Percentiles rank a stretch among this genome's conserved stretches.
phyloP scores from a whole-genome alignment of 495 filamentous ascomycete genomes.

The Penicillium cataractarum region DNA sequence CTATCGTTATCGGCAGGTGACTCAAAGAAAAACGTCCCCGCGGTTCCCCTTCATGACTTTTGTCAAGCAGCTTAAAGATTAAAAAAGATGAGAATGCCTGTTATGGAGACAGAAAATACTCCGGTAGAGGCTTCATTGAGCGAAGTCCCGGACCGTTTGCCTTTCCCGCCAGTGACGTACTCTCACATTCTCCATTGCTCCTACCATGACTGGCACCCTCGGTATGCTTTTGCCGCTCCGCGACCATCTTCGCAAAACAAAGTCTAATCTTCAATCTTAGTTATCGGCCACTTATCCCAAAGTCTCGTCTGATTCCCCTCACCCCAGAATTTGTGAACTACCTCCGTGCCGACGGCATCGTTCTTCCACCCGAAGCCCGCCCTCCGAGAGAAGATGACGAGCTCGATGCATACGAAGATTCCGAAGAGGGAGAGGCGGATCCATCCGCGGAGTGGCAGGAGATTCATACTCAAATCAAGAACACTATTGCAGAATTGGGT shows the following conservation, averaged over 20 bases:
- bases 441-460: constrained; percentile 66
- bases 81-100: constrained; percentile 33
- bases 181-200: constrained; percentile 93
- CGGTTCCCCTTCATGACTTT: constrained; percentile 17
- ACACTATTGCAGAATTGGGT: constrained; percentile 75
- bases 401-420: constrained; percentile 43
- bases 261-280: constrained; percentile 30
- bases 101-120: constrained; percentile 32
- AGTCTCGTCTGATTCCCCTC: constrained; percentile 81
- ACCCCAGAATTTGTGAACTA: constrained; percentile 76
- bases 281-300: constrained; percentile 81
- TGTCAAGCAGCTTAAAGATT: background rate
- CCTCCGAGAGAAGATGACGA: constrained; percentile 42
- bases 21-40: constrained; percentile 31
- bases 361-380: constrained; percentile 65
- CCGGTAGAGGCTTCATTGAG: constrained; percentile 19
- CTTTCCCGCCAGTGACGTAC: constrained; percentile 80
- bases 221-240: constrained; percentile 27
- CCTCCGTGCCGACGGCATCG: constrained; percentile 89
- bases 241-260: background rate
- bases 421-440: constrained; percentile 53
- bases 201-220: constrained; percentile 87
- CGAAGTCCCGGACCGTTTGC: constrained; percentile 49
- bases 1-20: constrained; percentile 35
- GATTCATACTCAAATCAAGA: constrained; percentile 74